These are phyloP conservation scores for Trichophyton schoenleinii DNA, from an alignment of 2,329 filamentous ascomycete species.

Conservation along the genomic window DNA sequence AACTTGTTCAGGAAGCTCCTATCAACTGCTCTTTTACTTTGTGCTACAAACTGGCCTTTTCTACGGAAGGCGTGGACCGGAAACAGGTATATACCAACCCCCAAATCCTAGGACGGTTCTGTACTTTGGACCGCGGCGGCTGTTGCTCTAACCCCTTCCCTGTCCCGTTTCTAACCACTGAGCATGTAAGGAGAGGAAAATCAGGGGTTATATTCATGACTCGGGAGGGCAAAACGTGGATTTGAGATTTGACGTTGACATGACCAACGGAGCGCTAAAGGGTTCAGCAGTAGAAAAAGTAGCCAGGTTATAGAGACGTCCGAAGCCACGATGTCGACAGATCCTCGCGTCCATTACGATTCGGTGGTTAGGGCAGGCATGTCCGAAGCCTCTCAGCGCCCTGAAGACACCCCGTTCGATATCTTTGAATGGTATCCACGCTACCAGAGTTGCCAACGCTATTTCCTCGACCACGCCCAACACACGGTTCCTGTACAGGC, in stretches of 20 bases:
- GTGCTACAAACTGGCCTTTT: constrained; percentile 5
- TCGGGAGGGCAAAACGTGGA: background rate
- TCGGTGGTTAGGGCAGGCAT: constrained; percentile 28
- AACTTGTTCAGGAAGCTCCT: background rate
- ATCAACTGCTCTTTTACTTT: constrained; percentile 2
- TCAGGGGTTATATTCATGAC: background rate
- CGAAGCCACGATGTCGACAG: constrained; percentile 8
- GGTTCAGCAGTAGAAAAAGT: background rate
- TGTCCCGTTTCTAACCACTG: background rate
- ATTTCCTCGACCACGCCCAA: constrained; percentile 86
- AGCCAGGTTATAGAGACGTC: background rate
- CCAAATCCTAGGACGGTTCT: background rate
- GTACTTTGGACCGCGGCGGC: constrained; percentile 5
- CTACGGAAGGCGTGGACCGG: background rate
- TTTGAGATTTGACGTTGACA: background rate
- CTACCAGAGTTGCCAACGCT: constrained; percentile 78
- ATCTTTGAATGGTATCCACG: constrained; percentile 88
- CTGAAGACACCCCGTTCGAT: constrained; percentile 35
- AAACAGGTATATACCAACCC: constrained; percentile 1
- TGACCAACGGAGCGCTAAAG: constrained; percentile 4
- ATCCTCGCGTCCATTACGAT: constrained; percentile 20
- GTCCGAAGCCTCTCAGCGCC: constrained; percentile 23
- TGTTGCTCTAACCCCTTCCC: background rate
- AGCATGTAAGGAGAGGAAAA: background rate
- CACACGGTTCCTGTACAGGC: constrained; percentile 72